A percentile compares a stretch with the other conserved stretches of the same genome.
These are phyloP conservation scores for Leishmania mexicana DNA, from an alignment of 208 protist genomes.

Conservation along the genomic window DNA sequence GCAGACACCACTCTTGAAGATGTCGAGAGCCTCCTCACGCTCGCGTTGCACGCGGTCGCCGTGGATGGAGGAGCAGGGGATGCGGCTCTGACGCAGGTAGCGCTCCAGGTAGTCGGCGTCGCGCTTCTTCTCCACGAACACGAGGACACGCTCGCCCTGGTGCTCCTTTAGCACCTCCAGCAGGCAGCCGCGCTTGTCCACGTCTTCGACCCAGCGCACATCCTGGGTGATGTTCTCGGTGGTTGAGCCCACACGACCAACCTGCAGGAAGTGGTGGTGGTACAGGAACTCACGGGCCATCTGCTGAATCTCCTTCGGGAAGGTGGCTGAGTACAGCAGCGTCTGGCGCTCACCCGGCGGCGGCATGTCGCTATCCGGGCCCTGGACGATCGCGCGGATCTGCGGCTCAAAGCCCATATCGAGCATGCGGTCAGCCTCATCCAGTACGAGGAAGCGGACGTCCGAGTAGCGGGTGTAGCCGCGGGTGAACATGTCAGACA, in stretches of 20 bases:
- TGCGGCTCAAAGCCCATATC: constrained; percentile 99
- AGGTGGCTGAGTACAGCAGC: constrained; percentile 99
- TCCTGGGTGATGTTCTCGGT: constrained; percentile 97
- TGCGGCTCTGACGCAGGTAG: constrained; percentile 86
- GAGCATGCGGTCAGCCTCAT: constrained; percentile 99
- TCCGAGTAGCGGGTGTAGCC: constrained; percentile 84
- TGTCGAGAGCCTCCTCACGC: constrained; percentile 88
- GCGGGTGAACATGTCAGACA: constrained; percentile 87
- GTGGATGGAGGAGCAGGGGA: constrained; percentile 96
- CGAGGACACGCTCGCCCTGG: constrained; percentile 75
- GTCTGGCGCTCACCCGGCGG: constrained; percentile 97
- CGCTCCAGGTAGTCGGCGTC: constrained; percentile 96
- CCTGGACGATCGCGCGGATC: constrained; percentile 98
- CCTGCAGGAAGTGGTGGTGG: constrained; percentile 97
- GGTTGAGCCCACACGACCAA: constrained; percentile 98
- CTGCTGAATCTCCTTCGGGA: constrained; percentile 98
- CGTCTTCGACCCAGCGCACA: constrained; percentile 91
- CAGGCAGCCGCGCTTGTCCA: constrained; percentile 80
- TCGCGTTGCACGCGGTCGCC: constrained; percentile 95
- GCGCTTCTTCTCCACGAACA: constrained; percentile 99
- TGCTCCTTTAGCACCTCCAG: constrained; percentile 73
- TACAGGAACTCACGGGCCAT: constrained; percentile 97
- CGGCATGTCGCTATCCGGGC: constrained; percentile 95
- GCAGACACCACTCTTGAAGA: constrained; percentile 90
- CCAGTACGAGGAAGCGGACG: constrained; percentile 96